These are phyloP conservation scores for Albophoma yamanashiensis DNA, from an alignment of 2,329 filamentous ascomycete species.

Conservation along the genomic window DNA sequence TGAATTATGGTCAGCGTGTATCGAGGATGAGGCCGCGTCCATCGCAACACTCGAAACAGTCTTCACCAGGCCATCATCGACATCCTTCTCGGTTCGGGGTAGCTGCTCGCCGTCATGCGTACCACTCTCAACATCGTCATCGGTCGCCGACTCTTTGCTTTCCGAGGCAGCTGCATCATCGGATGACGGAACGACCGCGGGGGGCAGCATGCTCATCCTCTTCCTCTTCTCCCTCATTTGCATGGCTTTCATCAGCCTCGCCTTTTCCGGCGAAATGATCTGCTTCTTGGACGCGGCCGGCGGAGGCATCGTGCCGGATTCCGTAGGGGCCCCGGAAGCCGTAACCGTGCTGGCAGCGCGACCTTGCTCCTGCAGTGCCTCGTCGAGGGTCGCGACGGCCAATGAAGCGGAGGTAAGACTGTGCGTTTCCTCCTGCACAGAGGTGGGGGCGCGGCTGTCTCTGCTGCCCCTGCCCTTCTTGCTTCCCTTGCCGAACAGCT, in stretches of 20 bases:
- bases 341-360: conserved; percentile 26
- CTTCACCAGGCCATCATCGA: conserved; percentile 26
- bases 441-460: conserved; percentile 8
- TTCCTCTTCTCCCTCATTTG: conserved; percentile 78
- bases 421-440: conserved; percentile 22
- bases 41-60: conserved; percentile 46
- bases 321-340: conserved; percentile 33
- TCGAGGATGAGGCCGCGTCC: conserved; percentile 29
- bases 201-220: conserved; percentile 16
- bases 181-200: background rate
- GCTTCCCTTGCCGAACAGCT: conserved; percentile 49
- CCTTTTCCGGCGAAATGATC: conserved; percentile 76
- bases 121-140: conserved; percentile 10
- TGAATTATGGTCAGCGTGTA: conserved; percentile 34
- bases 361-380: conserved; percentile 10
- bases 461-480: conserved; percentile 32
- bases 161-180: conserved; percentile 5
- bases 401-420: conserved; percentile 25
- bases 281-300: conserved; percentile 30
- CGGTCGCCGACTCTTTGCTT: conserved; percentile 1
- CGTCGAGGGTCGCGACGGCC: conserved; percentile 24
- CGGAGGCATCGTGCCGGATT: conserved; percentile 24
- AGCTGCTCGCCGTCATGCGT: conserved; percentile 13
- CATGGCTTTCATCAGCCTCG: conserved; percentile 86
- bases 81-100: conserved; percentile 11